Evolutionary conservation across 768 basidiomycete species (phyloP).

Genomic region (Naganishia onofrii): DNA sequence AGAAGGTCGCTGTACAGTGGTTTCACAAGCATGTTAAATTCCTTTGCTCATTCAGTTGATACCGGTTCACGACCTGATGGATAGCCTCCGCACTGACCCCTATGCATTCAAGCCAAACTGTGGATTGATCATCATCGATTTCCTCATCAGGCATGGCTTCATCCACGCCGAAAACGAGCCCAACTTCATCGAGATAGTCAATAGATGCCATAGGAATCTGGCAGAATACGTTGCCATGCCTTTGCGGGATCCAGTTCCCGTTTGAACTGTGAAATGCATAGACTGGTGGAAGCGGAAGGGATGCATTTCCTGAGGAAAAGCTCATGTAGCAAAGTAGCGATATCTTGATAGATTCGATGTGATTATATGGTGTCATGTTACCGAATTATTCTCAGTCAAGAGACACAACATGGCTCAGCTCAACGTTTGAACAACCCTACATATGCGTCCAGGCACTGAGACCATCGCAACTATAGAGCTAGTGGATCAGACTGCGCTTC

Average conservation of each 20-base stretch:
- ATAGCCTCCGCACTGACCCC: conserved; percentile 59
- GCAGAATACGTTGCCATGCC: conserved; percentile 36
- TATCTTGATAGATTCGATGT: not conserved
- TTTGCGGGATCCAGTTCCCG: not conserved
- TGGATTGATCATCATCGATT: conserved; percentile 79
- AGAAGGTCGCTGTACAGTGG: not conserved
- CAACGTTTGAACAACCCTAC: too few species aligned
- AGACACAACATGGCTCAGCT: not conserved
- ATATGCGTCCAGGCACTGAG: too few species aligned
- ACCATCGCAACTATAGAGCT: too few species aligned
- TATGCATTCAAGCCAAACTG: conserved; percentile 92
- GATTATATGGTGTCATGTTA: not conserved
- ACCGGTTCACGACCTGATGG: conserved; percentile 62
- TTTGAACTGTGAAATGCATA: not conserved
- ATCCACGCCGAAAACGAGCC: conserved; percentile 86
- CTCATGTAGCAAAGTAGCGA: too few species aligned
- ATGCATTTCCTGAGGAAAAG: not conserved
- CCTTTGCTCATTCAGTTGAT: conserved; percentile 59
- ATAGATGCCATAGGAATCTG: conserved; percentile 39
- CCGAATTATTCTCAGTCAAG: not conserved
- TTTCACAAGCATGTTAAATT: not conserved
- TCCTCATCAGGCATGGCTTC: conserved; percentile 79
- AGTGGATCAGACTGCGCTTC: not conserved
- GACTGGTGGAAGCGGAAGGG: not conserved
- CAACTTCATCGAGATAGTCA: conserved; percentile 67